Conservation (phyloP, 805 yeast genomes). For the Metschnikowia koreensis region DNA sequence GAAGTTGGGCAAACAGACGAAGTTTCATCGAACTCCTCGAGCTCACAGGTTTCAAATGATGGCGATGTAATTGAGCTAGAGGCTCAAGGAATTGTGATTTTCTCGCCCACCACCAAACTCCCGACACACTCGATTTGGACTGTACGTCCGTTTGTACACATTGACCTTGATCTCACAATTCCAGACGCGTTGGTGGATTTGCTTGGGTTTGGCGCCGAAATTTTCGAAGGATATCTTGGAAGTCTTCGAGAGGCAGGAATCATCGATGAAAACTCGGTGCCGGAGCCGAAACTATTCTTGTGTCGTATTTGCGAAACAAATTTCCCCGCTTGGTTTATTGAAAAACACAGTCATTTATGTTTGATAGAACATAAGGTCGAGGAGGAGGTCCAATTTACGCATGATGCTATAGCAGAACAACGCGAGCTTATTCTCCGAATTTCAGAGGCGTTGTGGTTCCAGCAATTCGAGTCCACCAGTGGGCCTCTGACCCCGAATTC, state of each 20-base stretch:
- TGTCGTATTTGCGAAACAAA: constrained; percentile 90
- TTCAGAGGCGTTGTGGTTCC: constrained; percentile 36
- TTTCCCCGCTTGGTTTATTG: constrained; percentile 97
- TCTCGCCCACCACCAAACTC: constrained; percentile 50
- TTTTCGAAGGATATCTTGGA: constrained; percentile 71
- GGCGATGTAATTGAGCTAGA: constrained; percentile 72
- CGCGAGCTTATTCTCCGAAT: constrained; percentile 47
- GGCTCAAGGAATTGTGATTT: constrained; percentile 89
- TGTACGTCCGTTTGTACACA: constrained; percentile 68
- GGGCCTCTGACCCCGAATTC: constrained; percentile 19
- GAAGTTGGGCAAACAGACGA: background rate
- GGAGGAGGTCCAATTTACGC: constrained; percentile 69
- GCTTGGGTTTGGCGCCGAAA: constrained; percentile 85
- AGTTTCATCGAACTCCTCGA: constrained; percentile 2
- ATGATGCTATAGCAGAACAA: constrained; percentile 77
- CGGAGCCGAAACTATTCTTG: constrained; percentile 76
- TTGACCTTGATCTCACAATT: constrained; percentile 62
- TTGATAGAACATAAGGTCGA: constrained; percentile 79
- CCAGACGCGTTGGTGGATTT: constrained; percentile 69
- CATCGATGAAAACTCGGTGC: constrained; percentile 61
- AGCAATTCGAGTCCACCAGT: constrained; percentile 11
- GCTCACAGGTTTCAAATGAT: constrained; percentile 46
- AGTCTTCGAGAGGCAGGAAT: constrained; percentile 62
- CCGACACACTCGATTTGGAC: constrained; percentile 94
- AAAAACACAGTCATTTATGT: constrained; percentile 85